A percentile compares a stretch with the other conserved stretches of the same genome.
Evolutionary conservation across 2,329 filamentous ascomycete genomes (phyloP).

Genomic region (Botrytis hyacinthi): DNA sequence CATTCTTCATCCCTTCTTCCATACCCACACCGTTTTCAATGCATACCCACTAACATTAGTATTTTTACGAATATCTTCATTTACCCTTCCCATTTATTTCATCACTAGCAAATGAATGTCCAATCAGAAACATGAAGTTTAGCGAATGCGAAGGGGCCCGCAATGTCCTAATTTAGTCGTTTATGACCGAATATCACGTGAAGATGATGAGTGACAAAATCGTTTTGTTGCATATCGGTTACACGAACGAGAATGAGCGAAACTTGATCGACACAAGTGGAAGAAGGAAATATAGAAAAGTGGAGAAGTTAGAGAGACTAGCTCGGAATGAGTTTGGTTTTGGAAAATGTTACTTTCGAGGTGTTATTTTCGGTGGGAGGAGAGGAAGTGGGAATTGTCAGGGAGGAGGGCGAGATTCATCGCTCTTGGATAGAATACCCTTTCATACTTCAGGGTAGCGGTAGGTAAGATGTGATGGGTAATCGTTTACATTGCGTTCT

Average conservation of each 20-base stretch:
- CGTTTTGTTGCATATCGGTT: neutral
- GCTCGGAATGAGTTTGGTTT: neutral
- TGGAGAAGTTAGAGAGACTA: neutral
- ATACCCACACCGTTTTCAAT: neutral
- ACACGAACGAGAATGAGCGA: neutral
- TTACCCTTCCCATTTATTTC: neutral
- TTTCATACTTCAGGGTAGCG: neutral
- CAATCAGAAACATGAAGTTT: neutral
- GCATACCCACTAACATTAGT: neutral
- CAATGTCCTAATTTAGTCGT: neutral
- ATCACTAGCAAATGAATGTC: neutral
- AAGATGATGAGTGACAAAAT: neutral
- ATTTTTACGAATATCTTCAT: neutral
- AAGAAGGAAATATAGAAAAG: neutral
- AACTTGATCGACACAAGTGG: neutral
- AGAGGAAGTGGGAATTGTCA: neutral
- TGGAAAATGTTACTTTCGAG: neutral
- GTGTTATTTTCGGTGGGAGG: neutral
- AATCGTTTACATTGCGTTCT: neutral
- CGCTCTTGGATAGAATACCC: neutral
- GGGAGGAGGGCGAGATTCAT: neutral
- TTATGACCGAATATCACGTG: neutral
- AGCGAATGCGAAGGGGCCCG: slow-evolving; percentile 10
- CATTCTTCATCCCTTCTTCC: neutral
- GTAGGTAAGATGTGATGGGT: neutral